These are phyloP conservation scores for Umbilicaria muhlenbergii DNA, from an alignment of 495 filamentous ascomycete genomes.

Conservation along the genomic window DNA sequence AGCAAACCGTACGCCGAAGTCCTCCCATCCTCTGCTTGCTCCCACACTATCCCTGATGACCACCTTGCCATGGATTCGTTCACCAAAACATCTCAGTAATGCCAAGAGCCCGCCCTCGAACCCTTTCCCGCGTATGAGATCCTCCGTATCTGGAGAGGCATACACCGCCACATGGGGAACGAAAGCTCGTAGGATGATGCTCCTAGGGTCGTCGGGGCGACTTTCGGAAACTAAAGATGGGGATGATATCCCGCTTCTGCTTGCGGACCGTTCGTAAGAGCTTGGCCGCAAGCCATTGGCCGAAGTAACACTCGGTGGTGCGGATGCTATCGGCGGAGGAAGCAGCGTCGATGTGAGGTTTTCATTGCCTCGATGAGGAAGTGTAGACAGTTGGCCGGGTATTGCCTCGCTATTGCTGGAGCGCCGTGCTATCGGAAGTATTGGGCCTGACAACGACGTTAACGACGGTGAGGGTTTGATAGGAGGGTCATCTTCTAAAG, in stretches of 20 bases:
- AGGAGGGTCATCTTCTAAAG: constrained; percentile 43
- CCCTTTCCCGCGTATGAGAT: constrained; percentile 69
- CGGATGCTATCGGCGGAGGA: constrained; percentile 17
- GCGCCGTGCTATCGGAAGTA: constrained; percentile 34
- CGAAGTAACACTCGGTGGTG: constrained; percentile 32
- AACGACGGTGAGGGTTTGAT: constrained; percentile 44
- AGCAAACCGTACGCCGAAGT: constrained; percentile 78
- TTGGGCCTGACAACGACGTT: constrained; percentile 34
- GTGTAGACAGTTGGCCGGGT: constrained; percentile 7
- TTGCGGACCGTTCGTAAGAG: constrained; percentile 43
- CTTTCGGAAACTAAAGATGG: constrained; percentile 34
- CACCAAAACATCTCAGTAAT: constrained; percentile 81
- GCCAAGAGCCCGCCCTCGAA: constrained; percentile 69
- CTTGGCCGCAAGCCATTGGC: constrained; percentile 34
- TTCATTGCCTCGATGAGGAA: constrained; percentile 32
- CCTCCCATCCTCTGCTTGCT: constrained; percentile 65
- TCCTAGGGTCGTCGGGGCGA: constrained; percentile 46
- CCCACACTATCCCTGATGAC: constrained; percentile 81
- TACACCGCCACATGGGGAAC: constrained; percentile 76
- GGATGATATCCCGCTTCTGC: constrained; percentile 34
- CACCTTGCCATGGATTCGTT: constrained; percentile 72
- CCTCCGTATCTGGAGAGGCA: constrained; percentile 68
- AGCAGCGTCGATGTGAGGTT: constrained; percentile 23
- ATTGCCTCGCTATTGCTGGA: constrained; percentile 23
- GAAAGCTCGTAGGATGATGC: constrained; percentile 67